These are phyloP conservation scores for Salinomyces thailandicus DNA, from an alignment of 2,329 filamentous ascomycete species.

Conservation along the genomic window DNA sequence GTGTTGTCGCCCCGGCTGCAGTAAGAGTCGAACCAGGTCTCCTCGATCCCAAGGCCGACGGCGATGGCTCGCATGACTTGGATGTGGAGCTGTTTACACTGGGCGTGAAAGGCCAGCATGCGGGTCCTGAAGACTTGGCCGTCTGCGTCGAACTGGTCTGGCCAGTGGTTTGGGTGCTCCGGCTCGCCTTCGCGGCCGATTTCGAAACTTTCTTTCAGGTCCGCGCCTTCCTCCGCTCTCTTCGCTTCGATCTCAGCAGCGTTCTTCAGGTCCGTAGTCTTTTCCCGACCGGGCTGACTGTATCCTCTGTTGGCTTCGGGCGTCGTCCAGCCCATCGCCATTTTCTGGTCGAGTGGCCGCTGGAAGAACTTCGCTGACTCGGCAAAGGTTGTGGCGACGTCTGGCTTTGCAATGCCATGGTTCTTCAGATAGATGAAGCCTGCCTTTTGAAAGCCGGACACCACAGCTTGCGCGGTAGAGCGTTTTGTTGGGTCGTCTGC, in stretches of 20 bases:
- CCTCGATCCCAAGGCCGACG: conserved; percentile 57
- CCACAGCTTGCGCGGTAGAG: conserved; percentile 55
- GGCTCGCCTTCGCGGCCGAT: conserved; percentile 51
- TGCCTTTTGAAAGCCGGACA: conserved; percentile 70
- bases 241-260: conserved; percentile 47
- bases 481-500: conserved; percentile 43
- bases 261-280: conserved; percentile 51
- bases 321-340: conserved; percentile 53
- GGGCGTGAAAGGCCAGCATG: conserved; percentile 66
- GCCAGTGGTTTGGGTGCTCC: conserved; percentile 69
- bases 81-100: conserved; percentile 63
- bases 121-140: conserved; percentile 59
- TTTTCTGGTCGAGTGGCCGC: conserved; percentile 52
- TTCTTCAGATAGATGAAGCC: conserved; percentile 86
- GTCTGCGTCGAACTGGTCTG: conserved; percentile 42
- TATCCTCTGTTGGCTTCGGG: conserved; percentile 42
- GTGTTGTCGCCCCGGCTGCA: conserved; percentile 61
- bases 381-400: conserved; percentile 17
- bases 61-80: conserved; percentile 55
- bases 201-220: conserved; percentile 50
- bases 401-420: conserved; percentile 54
- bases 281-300: conserved; percentile 50
- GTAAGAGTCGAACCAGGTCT: conserved; percentile 66
- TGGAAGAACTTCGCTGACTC: conserved; percentile 60
- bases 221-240: conserved; percentile 39